A percentile compares a stretch with the other conserved stretches of the same genome.
Conservation (phyloP, 371 early-diverging fungal genomes). For the Apophysomyces variabilis region DNA sequence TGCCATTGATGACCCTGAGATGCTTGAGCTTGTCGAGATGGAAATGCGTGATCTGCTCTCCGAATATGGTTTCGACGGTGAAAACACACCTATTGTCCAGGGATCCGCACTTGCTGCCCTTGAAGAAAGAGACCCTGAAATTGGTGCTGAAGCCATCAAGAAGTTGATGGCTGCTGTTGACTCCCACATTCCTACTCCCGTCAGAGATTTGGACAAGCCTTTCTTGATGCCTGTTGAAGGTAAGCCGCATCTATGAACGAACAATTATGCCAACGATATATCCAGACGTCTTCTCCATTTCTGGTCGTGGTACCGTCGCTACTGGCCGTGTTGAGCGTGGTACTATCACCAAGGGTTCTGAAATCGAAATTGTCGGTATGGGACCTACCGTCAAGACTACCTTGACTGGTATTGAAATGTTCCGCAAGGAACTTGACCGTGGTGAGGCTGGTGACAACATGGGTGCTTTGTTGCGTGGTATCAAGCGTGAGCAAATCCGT, state of each 20-base stretch:
- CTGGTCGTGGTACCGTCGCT: conserved; percentile 98
- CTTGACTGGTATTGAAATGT: conserved; percentile 98
- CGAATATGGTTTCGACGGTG: conserved; percentile 95
- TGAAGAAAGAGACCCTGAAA: conserved; percentile 90
- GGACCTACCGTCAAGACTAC: conserved; percentile 89
- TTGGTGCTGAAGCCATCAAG: conserved; percentile 86
- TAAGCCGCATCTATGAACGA: conserved; percentile 16
- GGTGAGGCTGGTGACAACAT: conserved; percentile 99
- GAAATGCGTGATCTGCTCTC: conserved; percentile 97
- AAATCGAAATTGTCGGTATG: conserved; percentile 97
- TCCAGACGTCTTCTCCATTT: conserved; percentile 94
- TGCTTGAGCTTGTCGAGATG: conserved; percentile 98
- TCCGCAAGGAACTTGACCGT: conserved; percentile 97
- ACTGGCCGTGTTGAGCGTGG: conserved; percentile 99
- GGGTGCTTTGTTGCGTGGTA: conserved; percentile 95
- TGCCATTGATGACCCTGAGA: conserved; percentile 94
- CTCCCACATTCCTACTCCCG: conserved; percentile 91
- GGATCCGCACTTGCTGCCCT: conserved; percentile 97
- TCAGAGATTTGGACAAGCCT: conserved; percentile 96
- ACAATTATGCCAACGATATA: conserved; percentile 6
- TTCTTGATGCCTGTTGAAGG: conserved; percentile 98
- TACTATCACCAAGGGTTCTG: conserved; percentile 88
- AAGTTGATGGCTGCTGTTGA: conserved; percentile 97
- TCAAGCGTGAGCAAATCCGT: conserved; percentile 96
- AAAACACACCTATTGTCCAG: conserved; percentile 90